Evolutionary conservation across 306 rosid genomes (phyloP).

Genomic region (Elaeagnus macrophylla): DNA sequence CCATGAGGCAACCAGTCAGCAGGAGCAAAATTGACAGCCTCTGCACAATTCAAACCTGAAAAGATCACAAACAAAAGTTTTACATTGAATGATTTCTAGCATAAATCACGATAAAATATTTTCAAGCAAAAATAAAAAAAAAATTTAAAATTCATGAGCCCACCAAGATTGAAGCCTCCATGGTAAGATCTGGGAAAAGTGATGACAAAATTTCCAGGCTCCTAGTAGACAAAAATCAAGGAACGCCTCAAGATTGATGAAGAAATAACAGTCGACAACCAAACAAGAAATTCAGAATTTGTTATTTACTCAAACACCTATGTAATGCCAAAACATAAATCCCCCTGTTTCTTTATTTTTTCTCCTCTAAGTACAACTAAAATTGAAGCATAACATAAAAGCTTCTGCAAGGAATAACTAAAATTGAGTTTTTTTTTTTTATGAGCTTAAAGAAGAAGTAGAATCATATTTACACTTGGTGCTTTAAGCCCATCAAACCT

Average conservation of each 20-base stretch:
- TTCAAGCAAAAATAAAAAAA: conserved; percentile 10
- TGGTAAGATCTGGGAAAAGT: conserved; percentile 96
- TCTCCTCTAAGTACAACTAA: neutral
- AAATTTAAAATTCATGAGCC: conserved; percentile 20
- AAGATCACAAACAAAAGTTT: conserved; percentile 20
- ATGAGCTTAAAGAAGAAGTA: neutral
- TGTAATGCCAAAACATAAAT: neutral
- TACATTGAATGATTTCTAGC: conserved; percentile 4
- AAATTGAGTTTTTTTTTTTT: neutral
- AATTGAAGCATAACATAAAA: neutral
- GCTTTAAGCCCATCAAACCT: conserved; percentile 40
- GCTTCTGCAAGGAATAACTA: neutral
- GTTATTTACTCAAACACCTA: conserved; percentile 2
- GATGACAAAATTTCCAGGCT: conserved; percentile 94
- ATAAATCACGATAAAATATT: conserved; percentile 8
- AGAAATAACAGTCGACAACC: neutral
- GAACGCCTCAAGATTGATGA: conserved; percentile 15
- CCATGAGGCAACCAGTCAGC: conserved; percentile 98
- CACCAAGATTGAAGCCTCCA: conserved; percentile 98
- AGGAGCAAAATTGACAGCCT: conserved; percentile 99
- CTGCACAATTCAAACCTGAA: conserved; percentile 93
- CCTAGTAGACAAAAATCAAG: conserved; percentile 44
- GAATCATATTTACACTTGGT: neutral
- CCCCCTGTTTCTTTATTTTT: neutral
- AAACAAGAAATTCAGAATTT: neutral